Percentiles rank a stretch among this genome's conserved stretches.
Conservation (phyloP, 176 grass and related monocot species). For the Eragrostis nindensis region DNA sequence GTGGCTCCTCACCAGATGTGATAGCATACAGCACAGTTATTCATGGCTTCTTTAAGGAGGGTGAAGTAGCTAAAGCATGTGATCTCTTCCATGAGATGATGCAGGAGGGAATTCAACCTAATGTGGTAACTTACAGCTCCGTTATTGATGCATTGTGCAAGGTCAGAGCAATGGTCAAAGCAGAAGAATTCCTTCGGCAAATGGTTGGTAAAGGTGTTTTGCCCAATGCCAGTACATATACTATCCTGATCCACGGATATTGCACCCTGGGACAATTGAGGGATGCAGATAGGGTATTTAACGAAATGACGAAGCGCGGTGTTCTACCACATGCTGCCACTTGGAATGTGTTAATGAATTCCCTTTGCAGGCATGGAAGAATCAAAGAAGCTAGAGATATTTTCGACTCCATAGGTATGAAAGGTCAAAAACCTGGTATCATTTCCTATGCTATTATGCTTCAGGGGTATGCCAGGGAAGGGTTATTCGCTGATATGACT, state of each 20-base stretch:
- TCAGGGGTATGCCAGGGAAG: background rate
- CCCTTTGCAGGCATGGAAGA: constrained; percentile 40
- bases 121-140: constrained; percentile 20
- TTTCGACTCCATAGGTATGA: constrained; percentile 27
- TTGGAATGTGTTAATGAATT: constrained; percentile 6
- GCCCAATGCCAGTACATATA: background rate
- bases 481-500: background rate
- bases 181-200: background rate
- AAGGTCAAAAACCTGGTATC: background rate
- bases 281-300: constrained; percentile 10
- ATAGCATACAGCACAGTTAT: constrained; percentile 17
- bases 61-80: background rate
- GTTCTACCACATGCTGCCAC: background rate
- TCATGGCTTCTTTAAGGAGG: constrained; percentile 29
- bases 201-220: constrained; percentile 19
- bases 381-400: constrained; percentile 21
- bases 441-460: background rate
- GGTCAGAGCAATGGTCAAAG: background rate
- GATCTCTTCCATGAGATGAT: constrained; percentile 34
- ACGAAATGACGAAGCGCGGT: constrained; percentile 12
- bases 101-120: background rate
- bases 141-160: constrained; percentile 36
- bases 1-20: background rate
- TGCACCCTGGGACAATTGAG: constrained; percentile 16
- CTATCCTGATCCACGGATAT: constrained; percentile 21